Evolutionary conservation across 2,329 filamentous ascomycete genomes (phyloP).

Genomic region (Hymenoscyphus salicellus): DNA sequence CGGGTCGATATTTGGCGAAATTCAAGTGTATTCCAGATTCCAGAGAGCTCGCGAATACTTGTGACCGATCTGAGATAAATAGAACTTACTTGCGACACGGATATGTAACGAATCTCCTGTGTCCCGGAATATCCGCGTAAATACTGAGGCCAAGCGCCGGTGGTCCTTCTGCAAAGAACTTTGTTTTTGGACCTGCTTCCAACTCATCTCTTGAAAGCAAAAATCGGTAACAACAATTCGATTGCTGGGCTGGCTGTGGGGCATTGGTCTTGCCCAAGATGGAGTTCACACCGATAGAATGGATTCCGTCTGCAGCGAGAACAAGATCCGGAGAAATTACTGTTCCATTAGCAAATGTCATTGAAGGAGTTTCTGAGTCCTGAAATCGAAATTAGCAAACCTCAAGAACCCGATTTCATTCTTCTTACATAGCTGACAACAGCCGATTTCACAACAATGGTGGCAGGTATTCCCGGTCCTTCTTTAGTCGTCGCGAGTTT

Average conservation of each 20-base stretch:
- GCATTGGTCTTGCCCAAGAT: constrained; percentile 7
- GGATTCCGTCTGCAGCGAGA: constrained; percentile 39
- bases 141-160: constrained; percentile 19
- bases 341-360: constrained; percentile 34
- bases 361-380: constrained; percentile 12
- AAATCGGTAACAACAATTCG: constrained; percentile 34
- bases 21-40: too few relatives aligned
- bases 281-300: constrained; percentile 24
- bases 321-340: constrained; percentile 37
- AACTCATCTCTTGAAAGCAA: constrained; percentile 34
- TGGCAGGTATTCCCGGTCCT: constrained; percentile 28
- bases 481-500: constrained; percentile 32
- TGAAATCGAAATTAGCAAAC: neutral
- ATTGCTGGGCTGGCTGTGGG: constrained; percentile 17
- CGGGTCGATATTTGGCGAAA: too few relatives aligned
- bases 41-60: too few relatives aligned
- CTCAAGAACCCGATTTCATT: neutral
- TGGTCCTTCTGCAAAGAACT: constrained; percentile 27
- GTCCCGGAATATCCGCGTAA: constrained; percentile 6
- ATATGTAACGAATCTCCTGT: constrained; percentile 28
- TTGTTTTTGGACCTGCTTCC: constrained; percentile 31
- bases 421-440: constrained; percentile 27
- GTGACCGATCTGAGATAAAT: too few relatives aligned
- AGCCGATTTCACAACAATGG: constrained; percentile 24
- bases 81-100: constrained; percentile 28